Base-by-base conservation (phyloP, 2,329 filamentous ascomycete genomes). In the Penicillium sp. region DNA sequence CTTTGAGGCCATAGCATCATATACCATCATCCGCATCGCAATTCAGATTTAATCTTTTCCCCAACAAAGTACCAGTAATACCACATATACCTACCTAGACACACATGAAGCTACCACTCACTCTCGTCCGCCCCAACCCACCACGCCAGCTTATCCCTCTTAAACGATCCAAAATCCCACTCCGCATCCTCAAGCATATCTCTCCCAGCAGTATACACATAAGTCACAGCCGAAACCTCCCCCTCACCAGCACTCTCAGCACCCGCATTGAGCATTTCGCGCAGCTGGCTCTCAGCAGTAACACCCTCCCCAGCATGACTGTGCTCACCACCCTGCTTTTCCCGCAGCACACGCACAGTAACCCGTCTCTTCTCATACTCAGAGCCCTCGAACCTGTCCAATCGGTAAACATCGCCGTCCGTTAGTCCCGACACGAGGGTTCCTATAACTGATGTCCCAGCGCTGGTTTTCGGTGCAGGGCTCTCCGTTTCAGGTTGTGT, bases 161-260 rank as follows among this genome's bases (percentile, higher is more conserved):
- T 85, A 70, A 97, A 97, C 60, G 89, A 85, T 46, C 87, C 85
- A 76, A 92, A 94, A 71, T 96, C 90, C 93, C 93, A 97, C 72
- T 96, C 92, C 22, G 78, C 74, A 32, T 83, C 78, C 72, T 96
- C 90, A 18, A 97, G 75, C 0, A 67, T 37, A 0, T 73, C 62
- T 16, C 76, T 71, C 1, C 77, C 60, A 14, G 69, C 72, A 43
- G 79, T 77, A 73, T 82, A 92, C 5, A 92, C 81, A 69, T 92
- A 92, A 13, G 85, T 85, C 50, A 82, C 78, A 3, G 86, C 82
- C 58, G 79, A 74, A 49, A 82, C 79, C 54, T 73, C 69, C 26
- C 57, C 66, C 61, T 80, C 76, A 47, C 80, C 77, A 69, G 79
- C 72, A 60, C 79, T 71, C 70, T 82, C 83, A 7, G 90, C 81